These are phyloP conservation scores for Centella asiatica DNA, from an alignment of 129 eudicot species.

Conservation along the genomic window DNA sequence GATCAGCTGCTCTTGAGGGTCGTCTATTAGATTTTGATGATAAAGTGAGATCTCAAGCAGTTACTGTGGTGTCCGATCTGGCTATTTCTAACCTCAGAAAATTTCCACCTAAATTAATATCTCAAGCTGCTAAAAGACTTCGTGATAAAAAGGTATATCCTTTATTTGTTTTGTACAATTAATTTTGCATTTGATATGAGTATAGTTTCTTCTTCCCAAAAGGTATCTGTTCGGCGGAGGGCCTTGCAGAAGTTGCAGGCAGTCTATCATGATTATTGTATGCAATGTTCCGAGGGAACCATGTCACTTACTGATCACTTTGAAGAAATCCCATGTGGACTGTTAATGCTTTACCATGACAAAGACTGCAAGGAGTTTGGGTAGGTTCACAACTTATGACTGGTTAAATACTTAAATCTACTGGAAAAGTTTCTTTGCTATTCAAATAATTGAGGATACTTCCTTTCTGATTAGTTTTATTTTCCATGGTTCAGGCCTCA, in stretches of 20 bases:
- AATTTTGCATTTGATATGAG: slow-evolving; percentile 6
- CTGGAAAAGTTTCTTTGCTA: background rate
- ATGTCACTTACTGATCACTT: slow-evolving; percentile 36
- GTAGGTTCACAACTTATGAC: slow-evolving; percentile 27
- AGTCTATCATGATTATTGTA: slow-evolving; percentile 77
- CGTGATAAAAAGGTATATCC: slow-evolving; percentile 83
- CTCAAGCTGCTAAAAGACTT: slow-evolving; percentile 75
- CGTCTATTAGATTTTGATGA: slow-evolving; percentile 89
- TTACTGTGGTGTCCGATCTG: slow-evolving; percentile 66
- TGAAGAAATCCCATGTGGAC: slow-evolving; percentile 82
- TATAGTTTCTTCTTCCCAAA: slow-evolving; percentile 10
- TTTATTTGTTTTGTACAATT: slow-evolving; percentile 1
- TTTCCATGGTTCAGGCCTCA: slow-evolving; percentile 49
- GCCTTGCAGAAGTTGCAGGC: slow-evolving; percentile 68
- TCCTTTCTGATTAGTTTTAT: slow-evolving; percentile 5
- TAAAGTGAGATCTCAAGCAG: slow-evolving; percentile 82
- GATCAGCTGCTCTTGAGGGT: slow-evolving; percentile 73
- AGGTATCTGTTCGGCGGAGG: slow-evolving; percentile 75
- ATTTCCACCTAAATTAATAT: slow-evolving; percentile 41
- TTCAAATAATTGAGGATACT: background rate
- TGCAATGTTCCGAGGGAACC: slow-evolving; percentile 50
- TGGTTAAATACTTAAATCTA: background rate
- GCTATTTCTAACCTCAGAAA: slow-evolving; percentile 45
- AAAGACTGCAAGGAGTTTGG: slow-evolving; percentile 69
- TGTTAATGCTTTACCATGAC: slow-evolving; percentile 81